Conservation (phyloP, 225 moss, liverwort and hornwort genomes). For the Ulota crispa region DNA sequence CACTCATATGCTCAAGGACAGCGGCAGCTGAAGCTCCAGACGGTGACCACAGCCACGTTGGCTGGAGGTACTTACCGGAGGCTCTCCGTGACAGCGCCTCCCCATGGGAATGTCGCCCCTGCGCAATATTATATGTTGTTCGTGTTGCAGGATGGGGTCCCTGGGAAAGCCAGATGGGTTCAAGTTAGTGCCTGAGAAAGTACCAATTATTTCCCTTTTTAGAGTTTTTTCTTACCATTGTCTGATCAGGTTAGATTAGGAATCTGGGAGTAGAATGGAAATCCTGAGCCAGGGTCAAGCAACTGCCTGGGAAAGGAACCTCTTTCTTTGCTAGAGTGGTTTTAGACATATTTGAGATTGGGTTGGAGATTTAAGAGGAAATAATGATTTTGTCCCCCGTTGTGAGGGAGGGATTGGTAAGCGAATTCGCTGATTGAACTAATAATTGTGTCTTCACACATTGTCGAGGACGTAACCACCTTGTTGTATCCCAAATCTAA, state of each 20-base stretch:
- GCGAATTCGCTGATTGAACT: not conserved
- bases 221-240: too few relatives aligned
- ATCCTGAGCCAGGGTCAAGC: too few relatives aligned
- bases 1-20: conserved; percentile 77
- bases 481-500: too few relatives aligned
- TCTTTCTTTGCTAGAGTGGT: too few relatives aligned
- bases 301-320: too few relatives aligned
- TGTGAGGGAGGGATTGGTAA: not conserved
- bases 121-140: conserved; percentile 79
- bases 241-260: not conserved
- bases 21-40: conserved; percentile 50
- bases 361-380: too few relatives aligned
- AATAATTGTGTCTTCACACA: not conserved
- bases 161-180: conserved; percentile 61
- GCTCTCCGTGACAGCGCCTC: conserved; percentile 45
- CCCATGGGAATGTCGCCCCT: conserved; percentile 47
- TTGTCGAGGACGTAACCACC: conserved; percentile 7
- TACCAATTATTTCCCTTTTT: too few relatives aligned
- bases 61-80: not conserved
- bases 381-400: too few relatives aligned
- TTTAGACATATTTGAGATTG: too few relatives aligned
- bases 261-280: too few relatives aligned
- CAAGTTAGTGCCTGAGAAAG: conserved; percentile 10
- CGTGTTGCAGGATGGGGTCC: conserved; percentile 52
- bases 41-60: not conserved